Base-by-base conservation (phyloP, 108 stramenopile genomes). In the Parietichytrium sp. region DNA sequence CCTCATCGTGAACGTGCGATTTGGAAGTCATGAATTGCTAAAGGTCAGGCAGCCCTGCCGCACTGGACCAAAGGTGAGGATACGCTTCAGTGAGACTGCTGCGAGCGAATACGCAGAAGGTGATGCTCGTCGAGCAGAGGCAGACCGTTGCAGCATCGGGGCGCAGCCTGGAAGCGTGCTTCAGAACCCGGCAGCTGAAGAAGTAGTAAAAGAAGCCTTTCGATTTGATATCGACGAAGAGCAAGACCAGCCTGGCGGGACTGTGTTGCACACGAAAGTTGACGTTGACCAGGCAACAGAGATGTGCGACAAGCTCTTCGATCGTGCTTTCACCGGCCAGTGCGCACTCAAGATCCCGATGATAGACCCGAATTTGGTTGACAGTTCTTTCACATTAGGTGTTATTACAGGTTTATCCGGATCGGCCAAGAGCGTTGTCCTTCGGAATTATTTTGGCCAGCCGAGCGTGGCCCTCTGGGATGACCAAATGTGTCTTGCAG, bases 391-490 rank as follows among this genome's bases (percentile, higher is more conserved):
- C 20, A 6, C 16, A 33, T 27, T 72, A 8, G 61, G 61, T 7
- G 61, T 72, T 10, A 72, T 72, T 72, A 72, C 61, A 0, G 61
- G 61, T 6, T 12, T 72, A 8, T 72, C 61, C 0, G 61, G 61
- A 1, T 72, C 61, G 20, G 61, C 61, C 33, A 72, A 72, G 61
- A 72, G 61, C 42, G 61, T 72, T 1, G 36, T 72, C 23, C 61
- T 72, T 16, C 18, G 61, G 38, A 8, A 72, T 12, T 42, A 72
- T 27, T 72, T 72, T 2, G 61, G 61, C 15, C 61, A 33, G 0
- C 61, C 61, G 15, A 72, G 38, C 10, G 20, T n/a, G 6, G 61
- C 45, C 16, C 6, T 6, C 6, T 72, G 61, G 61, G 33, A 33
- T 45, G 38, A 36, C 12, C 20, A n/a, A 6, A 33, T 45, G 13